A percentile compares a stretch with the other conserved stretches of the same genome.
Conservation (phyloP, 2,329 filamentous ascomycete genomes). For the Cladophialophora bantiana region DNA sequence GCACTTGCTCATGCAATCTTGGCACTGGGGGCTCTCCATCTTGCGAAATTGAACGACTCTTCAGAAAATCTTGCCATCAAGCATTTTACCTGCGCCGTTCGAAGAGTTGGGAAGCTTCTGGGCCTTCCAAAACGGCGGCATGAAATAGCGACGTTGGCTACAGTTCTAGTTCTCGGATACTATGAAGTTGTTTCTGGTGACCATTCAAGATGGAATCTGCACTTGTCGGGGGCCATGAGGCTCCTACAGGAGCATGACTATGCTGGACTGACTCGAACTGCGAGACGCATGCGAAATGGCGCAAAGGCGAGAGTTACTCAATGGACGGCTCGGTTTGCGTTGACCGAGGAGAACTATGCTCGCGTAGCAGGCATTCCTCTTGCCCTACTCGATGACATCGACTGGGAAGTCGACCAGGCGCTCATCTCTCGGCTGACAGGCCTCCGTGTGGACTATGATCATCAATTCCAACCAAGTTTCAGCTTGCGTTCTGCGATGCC, state of each 20-base stretch:
- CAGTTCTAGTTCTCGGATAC: constrained; percentile 83
- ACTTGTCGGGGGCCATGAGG: constrained; percentile 77
- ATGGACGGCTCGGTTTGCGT: constrained; percentile 44
- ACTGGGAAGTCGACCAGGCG: constrained; percentile 61
- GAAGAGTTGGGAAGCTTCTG: constrained; percentile 78
- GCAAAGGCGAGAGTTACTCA: constrained; percentile 47
- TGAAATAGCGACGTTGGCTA: constrained; percentile 83
- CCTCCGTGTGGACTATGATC: constrained; percentile 63
- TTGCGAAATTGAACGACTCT: constrained; percentile 78
- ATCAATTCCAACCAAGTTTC: constrained; percentile 52
- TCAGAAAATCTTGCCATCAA: constrained; percentile 82
- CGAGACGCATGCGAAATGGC: constrained; percentile 69
- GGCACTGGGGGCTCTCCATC: constrained; percentile 84
- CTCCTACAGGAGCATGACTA: constrained; percentile 85
- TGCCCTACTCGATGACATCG: constrained; percentile 52
- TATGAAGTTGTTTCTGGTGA: constrained; percentile 96
- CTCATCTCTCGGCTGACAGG: constrained; percentile 67
- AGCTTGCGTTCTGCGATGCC: constrained; percentile 20
- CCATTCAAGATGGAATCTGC: constrained; percentile 94
- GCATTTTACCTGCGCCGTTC: constrained; percentile 87
- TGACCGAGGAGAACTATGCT: constrained; percentile 35
- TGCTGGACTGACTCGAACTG: constrained; percentile 72
- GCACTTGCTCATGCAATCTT: constrained; percentile 89
- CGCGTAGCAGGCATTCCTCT: constrained; percentile 48
- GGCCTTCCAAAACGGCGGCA: constrained; percentile 71